Conservation (phyloP, 1,139 yeast species). For the Candida frijolesensis region DNA sequence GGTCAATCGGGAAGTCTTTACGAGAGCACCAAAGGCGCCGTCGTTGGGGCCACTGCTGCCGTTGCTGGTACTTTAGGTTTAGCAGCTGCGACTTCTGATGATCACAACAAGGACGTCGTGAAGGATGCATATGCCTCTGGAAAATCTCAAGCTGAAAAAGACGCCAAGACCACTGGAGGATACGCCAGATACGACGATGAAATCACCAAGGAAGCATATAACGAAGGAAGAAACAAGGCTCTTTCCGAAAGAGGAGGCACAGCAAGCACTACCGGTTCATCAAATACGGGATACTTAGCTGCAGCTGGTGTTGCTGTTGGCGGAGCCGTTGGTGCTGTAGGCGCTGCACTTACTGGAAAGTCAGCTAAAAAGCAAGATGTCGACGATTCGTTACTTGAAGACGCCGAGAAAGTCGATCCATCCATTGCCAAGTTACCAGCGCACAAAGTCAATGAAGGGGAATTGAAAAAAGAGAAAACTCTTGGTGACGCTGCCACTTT, state of each 20-base stretch:
- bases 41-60: constrained; percentile 17
- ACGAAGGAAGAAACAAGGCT: constrained; percentile 15
- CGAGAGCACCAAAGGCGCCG: constrained; percentile 11
- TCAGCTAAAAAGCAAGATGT: constrained; percentile 9
- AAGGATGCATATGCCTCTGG: constrained; percentile 9
- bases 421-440: constrained; percentile 25
- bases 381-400: constrained; percentile 23
- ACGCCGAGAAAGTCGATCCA: constrained; percentile 24
- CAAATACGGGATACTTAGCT: constrained; percentile 3
- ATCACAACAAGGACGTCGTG: constrained; percentile 4
- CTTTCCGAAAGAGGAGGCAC: constrained; percentile 5
- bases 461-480: constrained; percentile 4
- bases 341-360: constrained; percentile 15
- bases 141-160: background rate
- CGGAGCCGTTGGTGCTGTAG: constrained; percentile 11
- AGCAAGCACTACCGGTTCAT: constrained; percentile 4
- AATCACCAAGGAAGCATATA: constrained; percentile 13
- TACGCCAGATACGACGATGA: constrained; percentile 2
- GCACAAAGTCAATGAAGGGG: constrained; percentile 15
- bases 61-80: constrained; percentile 11
- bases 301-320: constrained; percentile 16
- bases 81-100: constrained; percentile 11
- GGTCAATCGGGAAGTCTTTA: constrained; percentile 1
- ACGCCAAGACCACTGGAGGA: background rate
- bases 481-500: background rate